Evolutionary conservation across 179 eudicot species (phyloP).

Genomic region (Monotropa hypopitys): DNA sequence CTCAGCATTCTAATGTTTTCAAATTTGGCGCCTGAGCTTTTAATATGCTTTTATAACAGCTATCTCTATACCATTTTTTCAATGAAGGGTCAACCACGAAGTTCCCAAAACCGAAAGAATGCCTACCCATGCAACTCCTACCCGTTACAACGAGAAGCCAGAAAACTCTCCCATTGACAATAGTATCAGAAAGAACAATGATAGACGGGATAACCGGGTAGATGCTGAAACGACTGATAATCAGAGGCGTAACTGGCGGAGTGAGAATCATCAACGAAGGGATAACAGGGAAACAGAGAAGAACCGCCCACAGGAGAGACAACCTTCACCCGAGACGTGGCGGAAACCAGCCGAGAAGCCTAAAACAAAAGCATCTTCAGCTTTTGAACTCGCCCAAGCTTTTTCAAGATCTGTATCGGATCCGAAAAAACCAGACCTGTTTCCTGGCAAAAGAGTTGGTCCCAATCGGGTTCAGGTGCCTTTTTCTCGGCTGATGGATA

Average conservation of each 20-base stretch:
- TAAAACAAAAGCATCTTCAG: conserved; percentile 69
- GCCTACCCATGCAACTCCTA: conserved; percentile 22
- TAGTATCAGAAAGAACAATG: conserved; percentile 33
- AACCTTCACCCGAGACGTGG: conserved; percentile 93
- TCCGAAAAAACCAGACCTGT: conserved; percentile 36
- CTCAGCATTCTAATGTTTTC: not conserved
- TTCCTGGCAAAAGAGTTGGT: conserved; percentile 43
- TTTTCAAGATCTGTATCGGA: conserved; percentile 66
- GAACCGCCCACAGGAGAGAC: conserved; percentile 52
- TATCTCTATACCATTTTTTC: not conserved
- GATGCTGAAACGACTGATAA: conserved; percentile 44
- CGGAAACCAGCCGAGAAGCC: conserved; percentile 67
- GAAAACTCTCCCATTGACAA: conserved; percentile 35
- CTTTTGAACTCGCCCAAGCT: conserved; percentile 85
- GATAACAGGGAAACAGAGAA: conserved; percentile 42
- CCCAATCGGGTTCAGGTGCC: conserved; percentile 50
- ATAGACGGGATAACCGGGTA: conserved; percentile 39
- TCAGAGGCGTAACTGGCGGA: conserved; percentile 60
- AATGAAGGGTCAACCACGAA: conserved; percentile 48
- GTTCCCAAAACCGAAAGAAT: conserved; percentile 27
- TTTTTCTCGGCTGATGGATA: conserved; percentile 64
- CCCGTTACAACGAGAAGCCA: conserved; percentile 33
- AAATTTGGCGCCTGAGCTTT: not conserved
- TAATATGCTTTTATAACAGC: not conserved
- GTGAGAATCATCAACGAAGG: conserved; percentile 41